Evolutionary conservation across 805 yeast species (phyloP).

Genomic region (Wickerhamiella kurtzmanii): DNA sequence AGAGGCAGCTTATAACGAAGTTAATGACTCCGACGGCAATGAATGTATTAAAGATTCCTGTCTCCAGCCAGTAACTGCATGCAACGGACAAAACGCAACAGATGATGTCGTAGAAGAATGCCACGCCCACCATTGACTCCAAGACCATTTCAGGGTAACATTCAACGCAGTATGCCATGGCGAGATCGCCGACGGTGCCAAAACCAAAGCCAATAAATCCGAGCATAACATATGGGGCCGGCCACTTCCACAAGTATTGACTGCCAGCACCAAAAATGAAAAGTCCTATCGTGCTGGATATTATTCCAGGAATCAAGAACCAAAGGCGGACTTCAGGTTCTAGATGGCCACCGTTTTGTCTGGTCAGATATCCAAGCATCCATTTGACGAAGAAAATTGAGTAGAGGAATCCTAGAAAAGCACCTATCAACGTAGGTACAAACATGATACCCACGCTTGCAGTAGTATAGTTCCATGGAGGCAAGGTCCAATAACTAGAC

Average conservation of each 20-base stretch:
- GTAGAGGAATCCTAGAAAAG: constrained; percentile 34
- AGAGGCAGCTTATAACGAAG: constrained; percentile 31
- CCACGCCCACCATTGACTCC: constrained; percentile 40
- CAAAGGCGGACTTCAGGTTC: constrained; percentile 45
- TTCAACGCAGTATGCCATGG: constrained; percentile 41
- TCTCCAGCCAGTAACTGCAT: constrained; percentile 45
- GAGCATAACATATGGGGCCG: constrained; percentile 37
- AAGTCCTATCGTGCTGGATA: constrained; percentile 39
- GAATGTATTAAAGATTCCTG: constrained; percentile 41
- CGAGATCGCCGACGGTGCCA: constrained; percentile 33
- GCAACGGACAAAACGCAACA: constrained; percentile 42
- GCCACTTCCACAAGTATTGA: constrained; percentile 39
- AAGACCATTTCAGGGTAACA: constrained; percentile 38
- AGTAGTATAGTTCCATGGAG: constrained; percentile 50
- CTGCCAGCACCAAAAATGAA: constrained; percentile 55
- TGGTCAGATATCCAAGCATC: constrained; percentile 35
- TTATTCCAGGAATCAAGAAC: constrained; percentile 32
- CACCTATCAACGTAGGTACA: constrained; percentile 45
- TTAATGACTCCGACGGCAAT: constrained; percentile 37
- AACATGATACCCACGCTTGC: constrained; percentile 61
- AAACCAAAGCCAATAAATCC: constrained; percentile 42
- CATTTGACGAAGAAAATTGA: constrained; percentile 41
- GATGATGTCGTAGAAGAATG: constrained; percentile 37
- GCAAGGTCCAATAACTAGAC: constrained; percentile 47
- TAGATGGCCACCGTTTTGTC: constrained; percentile 35